A percentile compares a stretch with the other conserved stretches of the same genome.
These are phyloP conservation scores for Citrus maxima DNA, from an alignment of 345 rosid genomes.

Conservation along the genomic window DNA sequence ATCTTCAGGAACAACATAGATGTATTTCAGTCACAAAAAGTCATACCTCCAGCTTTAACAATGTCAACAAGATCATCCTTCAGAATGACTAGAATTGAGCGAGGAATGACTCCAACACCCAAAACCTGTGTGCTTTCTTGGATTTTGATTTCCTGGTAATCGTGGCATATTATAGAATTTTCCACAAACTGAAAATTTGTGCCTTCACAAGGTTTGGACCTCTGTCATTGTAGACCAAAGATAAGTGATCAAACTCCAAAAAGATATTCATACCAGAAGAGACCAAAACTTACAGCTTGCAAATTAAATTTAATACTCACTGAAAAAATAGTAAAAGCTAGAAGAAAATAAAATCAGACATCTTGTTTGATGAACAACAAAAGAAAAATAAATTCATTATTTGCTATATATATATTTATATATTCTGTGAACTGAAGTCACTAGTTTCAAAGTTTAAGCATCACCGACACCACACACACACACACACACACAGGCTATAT, in stretches of 20 bases:
- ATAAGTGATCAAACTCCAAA: conserved; percentile 3
- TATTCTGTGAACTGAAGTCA: too few species aligned
- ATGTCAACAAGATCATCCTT: conserved; percentile 94
- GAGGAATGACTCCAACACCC: conserved; percentile 96
- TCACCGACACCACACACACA: background rate
- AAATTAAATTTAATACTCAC: background rate
- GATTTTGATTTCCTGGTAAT: conserved; percentile 92
- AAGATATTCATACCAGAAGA: background rate
- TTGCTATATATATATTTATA: background rate
- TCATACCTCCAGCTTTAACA: conserved; percentile 93
- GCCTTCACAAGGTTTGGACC: conserved; percentile 73
- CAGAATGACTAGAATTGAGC: conserved; percentile 71
- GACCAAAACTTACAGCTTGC: background rate
- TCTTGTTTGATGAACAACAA: conserved; percentile 1
- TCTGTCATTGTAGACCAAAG: conserved; percentile 39
- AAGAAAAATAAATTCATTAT: background rate
- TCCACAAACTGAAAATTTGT: conserved; percentile 61
- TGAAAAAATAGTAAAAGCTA: background rate
- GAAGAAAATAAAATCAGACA: conserved; percentile 1
- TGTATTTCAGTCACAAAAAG: conserved; percentile 7
- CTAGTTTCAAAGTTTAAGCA: background rate
- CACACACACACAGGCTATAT: background rate
- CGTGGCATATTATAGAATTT: conserved; percentile 69
- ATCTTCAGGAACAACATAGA: background rate
- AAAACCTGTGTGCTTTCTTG: conserved; percentile 91